Base-by-base conservation (phyloP, 805 yeast species). In the Starmera amethionina region DNA sequence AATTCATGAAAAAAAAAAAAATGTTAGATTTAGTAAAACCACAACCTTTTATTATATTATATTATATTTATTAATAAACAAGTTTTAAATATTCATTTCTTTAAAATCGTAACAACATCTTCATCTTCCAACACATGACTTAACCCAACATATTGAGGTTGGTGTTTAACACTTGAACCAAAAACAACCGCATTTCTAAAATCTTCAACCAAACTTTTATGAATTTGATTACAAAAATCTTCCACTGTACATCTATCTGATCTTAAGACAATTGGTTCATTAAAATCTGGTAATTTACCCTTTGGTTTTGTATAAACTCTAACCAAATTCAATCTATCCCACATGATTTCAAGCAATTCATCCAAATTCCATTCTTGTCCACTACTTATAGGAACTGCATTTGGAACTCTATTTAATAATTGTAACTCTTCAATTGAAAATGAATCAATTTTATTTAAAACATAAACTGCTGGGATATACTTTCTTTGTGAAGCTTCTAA, bases 221-320 rank as follows among this genome's bases (percentile, higher is more conserved):
- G 99, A 52, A 93, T 93, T 48, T 88, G 82, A 62, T 87, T 85
- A 79, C 98, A 93, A 61, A 93, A 93, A 61, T 93, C 97, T 62
- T 84, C 96, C 35, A 93, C 94, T 1, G 95, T 64, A 59, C 89
- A 79, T 48, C 83, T 76, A 48, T 80, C 89, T 40, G 75, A 74
- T 58, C 95, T 76, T 56, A 93, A 67, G 39, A 93, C 97, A 42
- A 93, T 93, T 2, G 99, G 99, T 54, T 93, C 97, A 32, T 72
- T 71, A 62, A 90, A 93, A 62, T 93, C 99, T 8, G 99, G 98
- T 51, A 82, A 70, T 51, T 71, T 75, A 27, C 97, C 97, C 71
- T 88, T 93, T 39, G 98, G 98, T 57, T 90, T 93, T 7, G 99
- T 93, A 65, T 90, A 93, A 16, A 93, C 96, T 58, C 99, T 79